Evolutionary conservation across 371 early-diverging fungal species (phyloP).

Genomic region (Batrachochytrium dendrobatidis): DNA sequence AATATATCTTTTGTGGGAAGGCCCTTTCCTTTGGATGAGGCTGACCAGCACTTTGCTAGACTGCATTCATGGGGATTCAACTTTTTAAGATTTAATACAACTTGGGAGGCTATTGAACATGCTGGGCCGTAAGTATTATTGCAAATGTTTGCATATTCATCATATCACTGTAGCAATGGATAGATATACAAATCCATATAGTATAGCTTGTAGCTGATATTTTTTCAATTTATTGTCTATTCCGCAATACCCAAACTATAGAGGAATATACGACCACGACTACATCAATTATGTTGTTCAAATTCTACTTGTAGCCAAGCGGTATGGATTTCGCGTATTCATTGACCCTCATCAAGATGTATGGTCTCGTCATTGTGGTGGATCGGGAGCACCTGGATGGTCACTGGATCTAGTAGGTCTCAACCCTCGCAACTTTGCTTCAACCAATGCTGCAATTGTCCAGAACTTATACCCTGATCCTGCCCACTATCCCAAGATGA

Average conservation of each 20-base stretch:
- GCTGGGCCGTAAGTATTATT: conserved; percentile 28
- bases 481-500: conserved; percentile 53
- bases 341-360: conserved; percentile 39
- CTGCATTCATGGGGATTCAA: conserved; percentile 73
- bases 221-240: conserved; percentile 1
- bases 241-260: conserved; percentile 7
- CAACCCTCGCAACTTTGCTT: conserved; percentile 51
- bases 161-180: neutral
- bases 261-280: conserved; percentile 68
- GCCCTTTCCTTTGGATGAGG: conserved; percentile 77
- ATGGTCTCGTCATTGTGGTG: conserved; percentile 52
- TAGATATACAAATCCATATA: neutral
- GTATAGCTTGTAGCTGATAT: neutral
- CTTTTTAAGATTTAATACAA: conserved; percentile 62
- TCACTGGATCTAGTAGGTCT: conserved; percentile 73
- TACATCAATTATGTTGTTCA: conserved; percentile 66
- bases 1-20: conserved; percentile 44
- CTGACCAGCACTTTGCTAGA: conserved; percentile 67
- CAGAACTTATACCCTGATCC: conserved; percentile 47
- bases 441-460: conserved; percentile 70
- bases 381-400: conserved; percentile 85
- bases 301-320: conserved; percentile 53
- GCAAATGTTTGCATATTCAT: neutral
- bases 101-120: conserved; percentile 72
- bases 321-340: conserved; percentile 42